Evolutionary conservation across 768 basidiomycete species (phyloP).

Genomic region (Exsudoporus frostii): DNA sequence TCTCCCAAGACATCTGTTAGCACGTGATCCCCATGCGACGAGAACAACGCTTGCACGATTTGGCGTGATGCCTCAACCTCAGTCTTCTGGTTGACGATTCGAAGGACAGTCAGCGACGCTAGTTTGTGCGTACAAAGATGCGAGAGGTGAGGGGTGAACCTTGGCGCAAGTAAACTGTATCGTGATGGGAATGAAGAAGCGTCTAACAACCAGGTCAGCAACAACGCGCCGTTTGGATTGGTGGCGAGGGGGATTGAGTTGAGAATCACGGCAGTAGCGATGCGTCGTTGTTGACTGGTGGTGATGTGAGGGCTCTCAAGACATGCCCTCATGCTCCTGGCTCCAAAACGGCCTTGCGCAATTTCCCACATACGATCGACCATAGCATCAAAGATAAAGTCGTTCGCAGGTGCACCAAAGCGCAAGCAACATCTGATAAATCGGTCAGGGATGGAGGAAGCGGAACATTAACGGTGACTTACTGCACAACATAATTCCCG

Average conservation of each 20-base stretch:
- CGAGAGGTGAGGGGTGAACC: conserved; percentile 94
- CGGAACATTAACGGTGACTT: conserved; percentile 31
- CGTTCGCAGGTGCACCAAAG: conserved; percentile 85
- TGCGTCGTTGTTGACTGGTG: conserved; percentile 88
- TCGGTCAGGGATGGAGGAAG: conserved; percentile 4
- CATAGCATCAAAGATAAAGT: conserved; percentile 98
- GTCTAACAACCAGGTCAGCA: conserved; percentile 96
- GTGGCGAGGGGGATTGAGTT: conserved; percentile 98
- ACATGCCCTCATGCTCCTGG: conserved; percentile 96
- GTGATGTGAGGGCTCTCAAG: conserved; percentile 88
- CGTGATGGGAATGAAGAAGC: conserved; percentile 94
- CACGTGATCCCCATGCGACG: conserved; percentile 85
- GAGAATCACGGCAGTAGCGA: conserved; percentile 90
- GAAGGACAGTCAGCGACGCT: conserved; percentile 89
- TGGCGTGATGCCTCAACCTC: conserved; percentile 86
- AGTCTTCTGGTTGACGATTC: conserved; percentile 95
- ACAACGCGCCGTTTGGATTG: conserved; percentile 93
- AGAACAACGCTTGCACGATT: conserved; percentile 87
- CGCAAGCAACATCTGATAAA: conserved; percentile 77
- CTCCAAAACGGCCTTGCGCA: conserved; percentile 96
- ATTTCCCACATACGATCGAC: conserved; percentile 98
- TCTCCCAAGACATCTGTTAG: conserved; percentile 92
- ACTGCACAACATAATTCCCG: conserved; percentile 93
- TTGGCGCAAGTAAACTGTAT: conserved; percentile 89
- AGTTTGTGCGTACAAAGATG: conserved; percentile 98